phyloP scores from a whole-genome alignment of 345 rosid genomes.

The Crucihimalaya himalaica region DNA sequence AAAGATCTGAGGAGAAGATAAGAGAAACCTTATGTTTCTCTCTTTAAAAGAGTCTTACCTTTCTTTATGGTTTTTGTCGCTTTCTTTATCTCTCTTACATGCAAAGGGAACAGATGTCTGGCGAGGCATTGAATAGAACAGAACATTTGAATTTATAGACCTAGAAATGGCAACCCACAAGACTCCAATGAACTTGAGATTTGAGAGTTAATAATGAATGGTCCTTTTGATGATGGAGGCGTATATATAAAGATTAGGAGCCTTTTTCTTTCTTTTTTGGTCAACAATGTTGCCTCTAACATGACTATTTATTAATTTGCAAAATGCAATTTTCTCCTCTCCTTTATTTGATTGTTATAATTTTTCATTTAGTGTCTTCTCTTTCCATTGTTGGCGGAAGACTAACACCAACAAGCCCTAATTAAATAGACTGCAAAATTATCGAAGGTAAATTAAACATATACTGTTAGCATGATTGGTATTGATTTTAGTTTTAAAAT shows the following conservation, averaged over 20 bases:
- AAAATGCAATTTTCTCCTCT: neutral
- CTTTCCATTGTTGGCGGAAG: conserved; percentile 33
- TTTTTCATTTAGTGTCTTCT: neutral
- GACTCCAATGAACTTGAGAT: conserved; percentile 14
- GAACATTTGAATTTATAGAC: conserved; percentile 21
- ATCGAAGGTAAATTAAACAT: neutral
- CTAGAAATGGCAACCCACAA: conserved; percentile 31
- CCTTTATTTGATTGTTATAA: neutral
- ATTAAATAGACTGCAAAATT: neutral
- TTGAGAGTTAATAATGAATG: conserved; percentile 26
- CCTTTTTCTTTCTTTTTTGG: neutral
- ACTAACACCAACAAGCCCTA: conserved; percentile 30
- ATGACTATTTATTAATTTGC: neutral
- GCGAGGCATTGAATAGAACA: conserved; percentile 35
- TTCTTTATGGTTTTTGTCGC: conserved; percentile 40
- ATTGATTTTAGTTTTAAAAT: too few relatives aligned
- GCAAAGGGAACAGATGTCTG: conserved; percentile 42
- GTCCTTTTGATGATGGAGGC: neutral
- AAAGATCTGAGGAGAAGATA: conserved; percentile 37
- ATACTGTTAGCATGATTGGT: too few relatives aligned
- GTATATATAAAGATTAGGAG: conserved; percentile 12
- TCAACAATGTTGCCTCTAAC: neutral
- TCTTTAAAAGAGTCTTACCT: conserved; percentile 26
- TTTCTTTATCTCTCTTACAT: conserved; percentile 30
- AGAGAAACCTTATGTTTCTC: conserved; percentile 31